phyloP scores from a whole-genome alignment of 129 eudicot genomes.

The Erigeron canadensis region DNA sequence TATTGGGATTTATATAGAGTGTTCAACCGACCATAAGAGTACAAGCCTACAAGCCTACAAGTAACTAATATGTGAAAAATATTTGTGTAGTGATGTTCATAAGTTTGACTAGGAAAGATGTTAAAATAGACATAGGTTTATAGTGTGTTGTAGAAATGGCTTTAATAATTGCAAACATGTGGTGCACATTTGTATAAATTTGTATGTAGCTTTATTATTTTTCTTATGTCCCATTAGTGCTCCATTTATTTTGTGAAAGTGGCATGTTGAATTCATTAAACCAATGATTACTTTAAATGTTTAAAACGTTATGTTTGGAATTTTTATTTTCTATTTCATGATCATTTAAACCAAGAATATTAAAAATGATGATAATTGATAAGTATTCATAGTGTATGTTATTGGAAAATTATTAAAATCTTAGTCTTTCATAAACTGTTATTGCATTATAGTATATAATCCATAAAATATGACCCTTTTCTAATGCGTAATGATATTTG shows the following conservation, averaged over 20 bases:
- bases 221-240: slow-evolving; percentile 17
- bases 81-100: slow-evolving; percentile 12
- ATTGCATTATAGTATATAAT: too few species aligned
- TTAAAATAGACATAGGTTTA: slow-evolving; percentile 6
- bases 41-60: too few species aligned
- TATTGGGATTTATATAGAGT: slow-evolving; percentile 22
- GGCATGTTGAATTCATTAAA: slow-evolving; percentile 15
- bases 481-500: too few species aligned
- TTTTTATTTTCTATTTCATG: too few species aligned
- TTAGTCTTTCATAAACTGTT: too few species aligned
- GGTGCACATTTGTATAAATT: slow-evolving; percentile 19
- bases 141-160: not conserved
- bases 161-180: slow-evolving; percentile 33
- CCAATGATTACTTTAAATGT: not conserved
- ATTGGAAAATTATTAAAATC: too few species aligned
- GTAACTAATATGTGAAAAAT: not conserved
- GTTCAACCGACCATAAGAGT: slow-evolving; percentile 26
- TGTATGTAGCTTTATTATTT: not conserved
- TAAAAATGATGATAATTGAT: too few species aligned
- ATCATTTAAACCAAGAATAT: too few species aligned
- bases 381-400: too few species aligned
- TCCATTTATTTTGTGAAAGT: slow-evolving; percentile 13
- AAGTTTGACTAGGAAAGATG: slow-evolving; percentile 25
- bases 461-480: too few species aligned
- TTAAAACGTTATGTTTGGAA: too few species aligned